phyloP scores from a whole-genome alignment of 2,329 filamentous ascomycete genomes.

The Coleophoma eucalyptorum region DNA sequence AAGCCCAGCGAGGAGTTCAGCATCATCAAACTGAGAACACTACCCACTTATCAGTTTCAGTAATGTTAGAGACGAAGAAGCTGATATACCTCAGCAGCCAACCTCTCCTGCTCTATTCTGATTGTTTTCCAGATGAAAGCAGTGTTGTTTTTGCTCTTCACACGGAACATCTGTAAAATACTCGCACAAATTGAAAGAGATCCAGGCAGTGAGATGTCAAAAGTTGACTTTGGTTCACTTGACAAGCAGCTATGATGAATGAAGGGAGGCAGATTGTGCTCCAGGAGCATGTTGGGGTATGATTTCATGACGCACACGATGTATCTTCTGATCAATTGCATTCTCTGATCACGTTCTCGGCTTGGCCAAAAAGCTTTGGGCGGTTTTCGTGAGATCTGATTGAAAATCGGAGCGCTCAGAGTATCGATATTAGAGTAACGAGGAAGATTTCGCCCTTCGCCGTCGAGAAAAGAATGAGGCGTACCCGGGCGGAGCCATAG shows the following conservation, averaged over 20 bases:
- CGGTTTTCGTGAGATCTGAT: not conserved
- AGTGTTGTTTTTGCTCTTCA: slow-evolving; percentile 11
- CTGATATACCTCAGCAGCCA: slow-evolving; percentile 12
- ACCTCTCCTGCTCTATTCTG: slow-evolving; percentile 11
- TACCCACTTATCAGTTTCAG: too few species aligned
- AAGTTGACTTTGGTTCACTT: not conserved
- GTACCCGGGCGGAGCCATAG: too few species aligned
- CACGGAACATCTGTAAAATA: slow-evolving; percentile 10
- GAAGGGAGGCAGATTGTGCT: slow-evolving; percentile 9
- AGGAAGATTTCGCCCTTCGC: not conserved
- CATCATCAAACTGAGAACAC: not conserved
- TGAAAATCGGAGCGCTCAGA: not conserved
- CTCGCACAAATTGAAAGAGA: slow-evolving; percentile 9
- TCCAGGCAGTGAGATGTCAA: not conserved
- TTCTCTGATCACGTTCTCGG: not conserved
- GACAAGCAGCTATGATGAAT: slow-evolving; percentile 9
- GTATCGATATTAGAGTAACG: not conserved
- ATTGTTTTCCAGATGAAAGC: slow-evolving; percentile 13
- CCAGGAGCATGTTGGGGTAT: slow-evolving; percentile 16
- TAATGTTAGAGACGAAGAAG: too few species aligned
- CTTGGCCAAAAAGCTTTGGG: slow-evolving; percentile 8
- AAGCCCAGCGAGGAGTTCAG: not conserved
- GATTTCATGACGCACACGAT: slow-evolving; percentile 9
- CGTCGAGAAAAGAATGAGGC: not conserved
- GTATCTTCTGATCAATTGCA: slow-evolving; percentile 10